Conservation (phyloP, 2,329 filamentous ascomycete genomes). For the Penicillium sp. region DNA sequence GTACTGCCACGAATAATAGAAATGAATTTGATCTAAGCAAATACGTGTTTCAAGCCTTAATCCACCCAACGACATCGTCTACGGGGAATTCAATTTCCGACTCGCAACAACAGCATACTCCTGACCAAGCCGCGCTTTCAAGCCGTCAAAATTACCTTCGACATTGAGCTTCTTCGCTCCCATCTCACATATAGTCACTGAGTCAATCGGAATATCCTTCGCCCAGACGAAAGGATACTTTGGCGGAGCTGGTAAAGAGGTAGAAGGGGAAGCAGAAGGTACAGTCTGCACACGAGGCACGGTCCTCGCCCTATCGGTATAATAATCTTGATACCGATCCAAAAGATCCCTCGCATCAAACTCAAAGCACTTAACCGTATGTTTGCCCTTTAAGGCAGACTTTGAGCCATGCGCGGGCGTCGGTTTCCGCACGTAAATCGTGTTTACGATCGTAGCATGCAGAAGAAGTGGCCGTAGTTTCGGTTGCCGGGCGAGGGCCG, state of each 20-base stretch:
- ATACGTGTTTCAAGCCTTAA: not conserved
- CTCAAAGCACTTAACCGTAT: conserved; percentile 46
- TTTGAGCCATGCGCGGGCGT: conserved; percentile 8
- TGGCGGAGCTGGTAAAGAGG: not conserved
- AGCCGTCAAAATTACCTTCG: conserved; percentile 4
- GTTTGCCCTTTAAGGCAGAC: conserved; percentile 2
- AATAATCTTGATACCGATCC: conserved; percentile 36
- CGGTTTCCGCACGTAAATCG: conserved; percentile 61
- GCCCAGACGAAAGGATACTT: conserved; percentile 65
- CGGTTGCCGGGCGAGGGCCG: conserved; percentile 11
- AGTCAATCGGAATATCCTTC: conserved; percentile 64
- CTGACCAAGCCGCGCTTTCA: conserved; percentile 49
- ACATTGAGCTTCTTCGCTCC: conserved; percentile 67
- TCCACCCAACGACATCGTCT: not conserved
- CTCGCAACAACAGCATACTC: conserved; percentile 53
- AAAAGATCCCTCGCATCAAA: conserved; percentile 39
- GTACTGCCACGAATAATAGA: conserved; percentile 13
- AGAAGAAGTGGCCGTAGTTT: conserved; percentile 63
- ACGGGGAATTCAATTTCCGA: conserved; percentile 23
- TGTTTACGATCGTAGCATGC: conserved; percentile 86
- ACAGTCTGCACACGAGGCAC: conserved; percentile 11
- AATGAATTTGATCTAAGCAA: not conserved
- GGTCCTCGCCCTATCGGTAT: conserved; percentile 27
- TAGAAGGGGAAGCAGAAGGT: not conserved
- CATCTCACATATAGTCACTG: conserved; percentile 81